Base-by-base conservation (phyloP, 2,329 filamentous ascomycete genomes). In the Coniochaeta ligniaria region DNA sequence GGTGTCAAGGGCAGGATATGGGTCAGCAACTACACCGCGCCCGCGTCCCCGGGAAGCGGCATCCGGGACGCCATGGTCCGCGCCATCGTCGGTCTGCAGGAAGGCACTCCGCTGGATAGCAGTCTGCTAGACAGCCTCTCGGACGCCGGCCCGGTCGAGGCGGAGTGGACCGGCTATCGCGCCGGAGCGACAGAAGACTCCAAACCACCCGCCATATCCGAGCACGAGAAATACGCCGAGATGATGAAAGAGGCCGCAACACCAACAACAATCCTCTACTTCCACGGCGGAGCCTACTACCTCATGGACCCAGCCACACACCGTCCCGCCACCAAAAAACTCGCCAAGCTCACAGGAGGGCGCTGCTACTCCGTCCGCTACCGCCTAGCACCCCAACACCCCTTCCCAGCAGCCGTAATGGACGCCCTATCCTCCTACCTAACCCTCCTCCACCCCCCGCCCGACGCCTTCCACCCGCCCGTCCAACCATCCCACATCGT, bases 1-100 rank as follows among this genome's bases (percentile, higher is more conserved):
- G 86, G 84, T 0, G 78, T 96, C 69, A 92, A 91, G 70, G 92
- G 92, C 3, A 84, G 83, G 52, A 85, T 95, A 65, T 97, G 93
- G 93, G 80, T 96, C 26, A 88, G 87, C 67, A 89, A 85, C 60
- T 87, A 90, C 47, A 83, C 81, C 0, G 76, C 91, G 17, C 83
- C 85, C 0, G 75, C 76, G 2, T 89, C 87, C 0, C 77, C 83
- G 61, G 83, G 64, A 71, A 80, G 69, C 67, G 82, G 78, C 47
- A 70, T 87, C 16, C 75, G 82, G n/a, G 80, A 88, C 50, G 78
- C 80, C 1, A 69, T 92, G 28, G 75, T 85, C 63, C 74, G 75
- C 33, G 82, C 81, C 3, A 83, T 92, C 52, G 76, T 84, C 26
- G 77, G 76, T 1, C 71, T 89, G 71, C 78, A 76, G 58, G 35